A percentile compares a stretch with the other conserved stretches of the same genome.
These are phyloP conservation scores for Ceratocystis ficicola DNA, from an alignment of 2,329 filamentous ascomycete genomes.

Conservation along the genomic window DNA sequence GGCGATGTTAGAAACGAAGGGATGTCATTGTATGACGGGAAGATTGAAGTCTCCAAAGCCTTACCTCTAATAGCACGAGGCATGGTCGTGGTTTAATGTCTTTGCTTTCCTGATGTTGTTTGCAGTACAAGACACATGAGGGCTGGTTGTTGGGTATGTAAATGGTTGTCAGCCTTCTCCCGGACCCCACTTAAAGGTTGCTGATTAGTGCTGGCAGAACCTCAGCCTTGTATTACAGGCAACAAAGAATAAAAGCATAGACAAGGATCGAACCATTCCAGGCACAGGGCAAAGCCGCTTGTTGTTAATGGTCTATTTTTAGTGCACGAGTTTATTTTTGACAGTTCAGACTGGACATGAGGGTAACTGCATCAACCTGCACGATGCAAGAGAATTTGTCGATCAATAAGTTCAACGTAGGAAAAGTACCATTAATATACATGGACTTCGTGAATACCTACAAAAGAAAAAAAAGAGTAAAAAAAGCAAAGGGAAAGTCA, in stretches of 20 bases:
- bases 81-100: conserved; percentile 31
- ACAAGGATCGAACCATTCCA: conserved; percentile 12
- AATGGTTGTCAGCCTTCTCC: not conserved
- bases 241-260: not conserved
- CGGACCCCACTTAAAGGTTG: not conserved
- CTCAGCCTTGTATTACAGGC: not conserved
- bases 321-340: conserved; percentile 2
- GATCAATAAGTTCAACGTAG: not conserved
- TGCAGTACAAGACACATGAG: not conserved
- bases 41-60: conserved; percentile 16
- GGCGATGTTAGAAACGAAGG: conserved; percentile 20
- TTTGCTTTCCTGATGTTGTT: not conserved
- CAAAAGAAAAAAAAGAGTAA: not conserved
- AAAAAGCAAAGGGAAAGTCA: not conserved
- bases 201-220: not conserved
- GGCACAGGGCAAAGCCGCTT: not conserved
- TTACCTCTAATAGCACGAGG: conserved; percentile 46
- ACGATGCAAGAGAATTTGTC: not conserved
- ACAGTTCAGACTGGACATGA: not conserved
- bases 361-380: not conserved
- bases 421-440: conserved; percentile 5
- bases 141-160: not conserved
- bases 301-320: not conserved
- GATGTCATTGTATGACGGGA: not conserved
- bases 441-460: conserved; percentile 1